phyloP scores from a whole-genome alignment of 495 filamentous ascomycete genomes.

The Penicillium bovifimosum region DNA sequence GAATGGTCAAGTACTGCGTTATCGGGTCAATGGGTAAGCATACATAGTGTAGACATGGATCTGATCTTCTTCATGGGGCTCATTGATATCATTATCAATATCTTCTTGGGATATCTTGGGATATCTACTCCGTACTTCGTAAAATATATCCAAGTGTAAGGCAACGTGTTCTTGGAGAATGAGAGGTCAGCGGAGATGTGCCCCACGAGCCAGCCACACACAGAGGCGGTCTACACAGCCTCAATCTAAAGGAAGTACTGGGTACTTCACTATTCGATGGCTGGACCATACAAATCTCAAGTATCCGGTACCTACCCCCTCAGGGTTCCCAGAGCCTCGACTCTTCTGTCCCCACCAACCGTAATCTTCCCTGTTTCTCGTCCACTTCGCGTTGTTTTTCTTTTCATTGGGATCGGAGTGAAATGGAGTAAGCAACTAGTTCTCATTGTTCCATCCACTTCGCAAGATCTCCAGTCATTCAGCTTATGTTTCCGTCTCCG shows the following conservation, averaged over 20 bases:
- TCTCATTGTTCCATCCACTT: background rate
- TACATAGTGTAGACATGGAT: background rate
- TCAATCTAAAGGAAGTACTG: constrained; percentile 21
- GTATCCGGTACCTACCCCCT: constrained; percentile 11
- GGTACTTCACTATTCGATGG: background rate
- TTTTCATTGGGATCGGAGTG: background rate
- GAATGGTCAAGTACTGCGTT: background rate
- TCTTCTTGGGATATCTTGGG: too few species aligned
- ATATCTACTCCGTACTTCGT: background rate
- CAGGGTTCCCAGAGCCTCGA: constrained; percentile 28
- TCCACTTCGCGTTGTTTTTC: constrained; percentile 1
- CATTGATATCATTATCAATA: too few species aligned
- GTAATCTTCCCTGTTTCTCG: constrained; percentile 8
- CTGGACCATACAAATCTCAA: background rate
- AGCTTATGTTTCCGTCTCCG: background rate
- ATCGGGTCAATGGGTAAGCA: background rate
- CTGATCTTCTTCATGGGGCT: background rate
- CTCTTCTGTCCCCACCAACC: constrained; percentile 7
- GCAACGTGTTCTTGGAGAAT: background rate
- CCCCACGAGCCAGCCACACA: constrained; percentile 24
- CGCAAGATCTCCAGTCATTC: background rate
- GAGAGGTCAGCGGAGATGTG: constrained; percentile 8
- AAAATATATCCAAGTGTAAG: background rate
- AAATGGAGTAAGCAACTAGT: background rate
- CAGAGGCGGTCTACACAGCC: constrained; percentile 33